Evolutionary conservation across 148 eudicot species (phyloP), one percentile per base, ranked within the genome.

Genomic region (Silene conica): DNA sequence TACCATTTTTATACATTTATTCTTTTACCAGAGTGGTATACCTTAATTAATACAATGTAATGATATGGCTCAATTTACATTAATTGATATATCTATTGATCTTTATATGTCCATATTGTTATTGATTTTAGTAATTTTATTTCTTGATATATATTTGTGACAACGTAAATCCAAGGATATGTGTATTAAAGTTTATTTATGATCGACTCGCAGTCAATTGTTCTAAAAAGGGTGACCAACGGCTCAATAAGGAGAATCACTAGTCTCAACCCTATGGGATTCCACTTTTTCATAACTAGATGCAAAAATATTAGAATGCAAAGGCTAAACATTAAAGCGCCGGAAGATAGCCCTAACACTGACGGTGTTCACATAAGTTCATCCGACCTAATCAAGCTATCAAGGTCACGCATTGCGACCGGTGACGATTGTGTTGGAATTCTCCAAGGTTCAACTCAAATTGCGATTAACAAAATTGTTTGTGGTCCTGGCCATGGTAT

Each of bases 401-500:
- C 83, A 4, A 73, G 73, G 21, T 75, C 80, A 38, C 59, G 34
- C 1, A 87, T 91, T 18, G 65, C 74, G 48, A 91, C 93, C 0
- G 97, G 97, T 10, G 97, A 91, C 10, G 97, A 91, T 58, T 91
- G 97, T 41, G 19, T 91, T 63, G 89, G 91, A 4, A 71, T 89
- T 18, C 87, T 89, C 8, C 93, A 86, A 76, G 97, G 97, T 3
- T 63, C 89, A 0, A 85, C 76, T 65, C 76, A 83, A 20, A 76
- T 89, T 45, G 70, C 84, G 7, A 55, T 91, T 52, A 85, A 80
- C 66, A 79, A 79, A 64, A 67, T 91, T 16, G 15, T 67, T 0
- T 91, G 97, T 23, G 97, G 97, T 50, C 97, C 97, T 1, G 97
- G 93, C 20, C 97, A 91, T 66, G 97, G 97, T 31, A 82, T 90